Evolutionary conservation across 1,139 yeast genomes (phyloP).

Genomic region (Tardiomyces blankii): DNA sequence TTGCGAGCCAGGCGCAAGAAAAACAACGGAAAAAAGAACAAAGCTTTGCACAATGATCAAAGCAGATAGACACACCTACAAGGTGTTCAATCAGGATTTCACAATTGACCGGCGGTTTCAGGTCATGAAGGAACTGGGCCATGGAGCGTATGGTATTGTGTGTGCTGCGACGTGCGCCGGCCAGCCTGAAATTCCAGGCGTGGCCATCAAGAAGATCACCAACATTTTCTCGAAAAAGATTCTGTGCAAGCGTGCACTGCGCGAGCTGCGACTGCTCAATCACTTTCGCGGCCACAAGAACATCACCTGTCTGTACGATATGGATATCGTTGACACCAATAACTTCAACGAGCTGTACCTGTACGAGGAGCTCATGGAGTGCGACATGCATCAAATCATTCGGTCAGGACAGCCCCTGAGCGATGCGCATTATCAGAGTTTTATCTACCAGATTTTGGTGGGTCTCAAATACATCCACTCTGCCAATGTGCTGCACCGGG

Average conservation of each 20-base stretch:
- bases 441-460: constrained; percentile 82
- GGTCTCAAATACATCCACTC: constrained; percentile 92
- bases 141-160: constrained; percentile 95
- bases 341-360: constrained; percentile 84
- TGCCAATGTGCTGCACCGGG: constrained; percentile 91
- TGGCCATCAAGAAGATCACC: constrained; percentile 90
- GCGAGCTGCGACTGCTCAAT: constrained; percentile 78
- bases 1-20: no score
- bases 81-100: constrained; percentile 83
- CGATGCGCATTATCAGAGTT: constrained; percentile 89
- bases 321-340: constrained; percentile 80
- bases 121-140: constrained; percentile 84
- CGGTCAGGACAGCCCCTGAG: constrained; percentile 89
- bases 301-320: constrained; percentile 85
- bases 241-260: constrained; percentile 75
- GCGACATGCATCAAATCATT: constrained; percentile 96
- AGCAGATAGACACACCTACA: constrained; percentile 28
- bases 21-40: no score
- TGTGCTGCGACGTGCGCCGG: constrained; percentile 81
- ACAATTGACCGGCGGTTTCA: constrained; percentile 77
- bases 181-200: constrained; percentile 47
- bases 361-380: constrained; percentile 94
- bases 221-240: constrained; percentile 84
- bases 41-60: neutral
- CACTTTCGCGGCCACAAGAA: constrained; percentile 77